phyloP scores from a whole-genome alignment of 2,329 filamentous ascomycete genomes.

The Emergomyces orientalis region DNA sequence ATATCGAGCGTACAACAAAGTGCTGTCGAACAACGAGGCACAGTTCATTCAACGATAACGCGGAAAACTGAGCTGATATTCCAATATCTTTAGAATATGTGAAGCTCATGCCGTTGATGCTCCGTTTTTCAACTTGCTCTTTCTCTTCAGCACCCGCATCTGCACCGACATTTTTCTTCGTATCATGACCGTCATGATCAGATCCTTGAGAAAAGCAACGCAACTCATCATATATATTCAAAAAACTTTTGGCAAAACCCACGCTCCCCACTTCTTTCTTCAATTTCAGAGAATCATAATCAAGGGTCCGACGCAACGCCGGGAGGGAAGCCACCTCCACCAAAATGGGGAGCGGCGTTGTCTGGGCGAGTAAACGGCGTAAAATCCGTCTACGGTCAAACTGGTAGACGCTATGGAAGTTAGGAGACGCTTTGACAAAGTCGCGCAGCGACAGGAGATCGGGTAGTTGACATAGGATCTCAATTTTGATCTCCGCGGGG shows the following conservation, averaged over 20 bases:
- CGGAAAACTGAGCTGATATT: background rate
- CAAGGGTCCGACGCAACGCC: background rate
- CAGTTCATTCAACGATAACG: background rate
- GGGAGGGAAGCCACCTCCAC: background rate
- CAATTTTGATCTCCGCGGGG: background rate
- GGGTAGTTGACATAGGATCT: background rate
- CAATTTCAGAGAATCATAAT: background rate
- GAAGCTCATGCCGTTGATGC: background rate
- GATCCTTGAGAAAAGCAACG: background rate
- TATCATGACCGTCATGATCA: background rate
- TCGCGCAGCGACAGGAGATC: background rate
- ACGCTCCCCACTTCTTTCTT: background rate
- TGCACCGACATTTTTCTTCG: background rate
- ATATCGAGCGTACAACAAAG: background rate
- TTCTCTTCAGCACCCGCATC: background rate
- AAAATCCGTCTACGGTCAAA: background rate
- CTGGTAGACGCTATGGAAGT: constrained; percentile 1
- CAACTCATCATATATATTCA: background rate
- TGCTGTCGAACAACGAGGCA: background rate
- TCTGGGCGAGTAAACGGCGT: background rate
- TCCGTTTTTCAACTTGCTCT: background rate
- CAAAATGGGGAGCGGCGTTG: background rate
- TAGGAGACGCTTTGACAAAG: background rate
- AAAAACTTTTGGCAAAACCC: background rate
- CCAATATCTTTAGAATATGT: background rate